Base-by-base conservation (phyloP, 106 monocot genomes). In the Dendrobium huoshanense region DNA sequence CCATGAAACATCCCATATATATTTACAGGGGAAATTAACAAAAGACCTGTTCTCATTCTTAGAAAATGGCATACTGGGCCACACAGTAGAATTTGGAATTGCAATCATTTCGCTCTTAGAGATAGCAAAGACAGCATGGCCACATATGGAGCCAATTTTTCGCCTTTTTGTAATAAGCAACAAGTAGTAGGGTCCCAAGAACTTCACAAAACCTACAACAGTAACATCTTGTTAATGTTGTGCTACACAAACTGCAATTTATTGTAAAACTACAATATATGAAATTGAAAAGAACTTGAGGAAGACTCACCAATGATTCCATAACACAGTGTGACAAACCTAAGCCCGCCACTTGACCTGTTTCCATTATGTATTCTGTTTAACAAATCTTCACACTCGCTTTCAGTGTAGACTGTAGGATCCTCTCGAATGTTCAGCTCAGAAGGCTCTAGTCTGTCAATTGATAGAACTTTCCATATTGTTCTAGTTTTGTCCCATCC, bases 121-220 rank as follows among this genome's bases (percentile, higher is more conserved):
- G 73, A 95, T 84, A 41, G 89, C 78, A 84, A 93, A 99, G 40
- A 99, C 83, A 0, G 74, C 77, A 75, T 99, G 95, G 11, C 93
- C 95, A 82, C 87, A 93, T 74, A 99, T 91, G 55, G 76, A 77
- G 18, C 98, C 98, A 75, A 99, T 91, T 83, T 88, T 81, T 56
- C 82, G 85, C 67, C 92, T 92, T 76, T 91, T 77, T 20, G 93
- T 99, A 77, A 99, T 99, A 19, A 99, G 79, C 72, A 99, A 79
- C 93, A 99, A 88, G 81, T 95, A 95, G 74, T 93, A 99, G 9
- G 98, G 98, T 19, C 98, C 98, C 77, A 91, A 65, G 65, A 99
- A 99, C 85, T 91, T 95, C 49, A 93, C 81, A 84, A 99, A 91
- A 76, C 99, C 99, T 99, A 91, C 24, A 81, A 87, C 41, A 80